Evolutionary conservation across 768 basidiomycete genomes (phyloP).

Genomic region (Kwoniella bestiolae): DNA sequence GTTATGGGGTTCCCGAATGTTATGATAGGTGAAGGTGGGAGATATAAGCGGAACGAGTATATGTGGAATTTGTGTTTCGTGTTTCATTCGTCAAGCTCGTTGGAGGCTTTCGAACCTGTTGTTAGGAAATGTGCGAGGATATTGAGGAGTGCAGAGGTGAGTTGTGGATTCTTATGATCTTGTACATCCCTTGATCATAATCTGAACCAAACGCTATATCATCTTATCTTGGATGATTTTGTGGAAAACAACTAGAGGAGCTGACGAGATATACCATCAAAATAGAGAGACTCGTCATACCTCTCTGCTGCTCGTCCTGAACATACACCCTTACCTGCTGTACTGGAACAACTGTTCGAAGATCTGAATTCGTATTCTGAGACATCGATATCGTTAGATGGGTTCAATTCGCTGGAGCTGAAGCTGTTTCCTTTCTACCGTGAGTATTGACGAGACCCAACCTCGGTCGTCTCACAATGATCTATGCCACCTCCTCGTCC

Average conservation of each 20-base stretch:
- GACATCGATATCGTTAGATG: conserved; percentile 84
- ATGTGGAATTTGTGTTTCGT: conserved; percentile 96
- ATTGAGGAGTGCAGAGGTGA: conserved; percentile 82
- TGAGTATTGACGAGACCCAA: no score
- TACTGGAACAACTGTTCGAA: conserved; percentile 94
- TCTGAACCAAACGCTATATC: not conserved
- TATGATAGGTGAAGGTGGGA: conserved; percentile 62
- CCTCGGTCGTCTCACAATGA: no score
- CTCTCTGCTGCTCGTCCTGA: conserved; percentile 75
- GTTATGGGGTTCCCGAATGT: conserved; percentile 91
- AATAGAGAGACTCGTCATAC: conserved; percentile 83
- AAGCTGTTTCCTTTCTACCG: conserved; percentile 95
- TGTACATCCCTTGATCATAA: no score
- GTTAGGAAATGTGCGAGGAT: conserved; percentile 93
- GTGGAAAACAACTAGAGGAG: not conserved
- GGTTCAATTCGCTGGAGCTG: conserved; percentile 90
- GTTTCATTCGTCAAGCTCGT: conserved; percentile 84
- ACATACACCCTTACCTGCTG: conserved; percentile 68
- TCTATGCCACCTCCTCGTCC: no score
- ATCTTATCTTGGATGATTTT: not conserved
- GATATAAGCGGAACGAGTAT: conserved; percentile 83
- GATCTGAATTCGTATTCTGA: conserved; percentile 97
- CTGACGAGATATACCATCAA: conserved; percentile 1
- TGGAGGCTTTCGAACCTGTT: conserved; percentile 94
- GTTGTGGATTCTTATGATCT: conserved; percentile 48